These are phyloP conservation scores for Phaeotremella fagi DNA, from an alignment of 768 basidiomycete genomes.

Conservation along the genomic window DNA sequence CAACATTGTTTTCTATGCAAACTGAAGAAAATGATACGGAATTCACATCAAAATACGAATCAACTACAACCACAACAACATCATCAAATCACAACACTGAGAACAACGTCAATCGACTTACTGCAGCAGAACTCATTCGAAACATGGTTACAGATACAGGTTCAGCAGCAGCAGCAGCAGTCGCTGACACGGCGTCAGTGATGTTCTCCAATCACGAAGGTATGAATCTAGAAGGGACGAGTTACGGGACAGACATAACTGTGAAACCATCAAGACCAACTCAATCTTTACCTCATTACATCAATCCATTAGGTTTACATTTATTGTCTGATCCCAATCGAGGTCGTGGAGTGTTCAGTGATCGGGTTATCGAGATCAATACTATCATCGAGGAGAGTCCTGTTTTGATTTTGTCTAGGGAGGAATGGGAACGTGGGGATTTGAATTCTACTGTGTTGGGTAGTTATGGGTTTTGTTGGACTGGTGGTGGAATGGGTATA, in stretches of 20 bases:
- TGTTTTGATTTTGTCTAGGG: constrained; percentile 66
- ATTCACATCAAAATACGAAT: background rate
- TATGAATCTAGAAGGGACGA: too few species aligned
- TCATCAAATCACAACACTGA: background rate
- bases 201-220: too few species aligned
- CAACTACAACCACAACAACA: background rate
- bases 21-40: constrained; percentile 2
- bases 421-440: constrained; percentile 55
- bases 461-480: constrained; percentile 46
- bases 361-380: constrained; percentile 54
- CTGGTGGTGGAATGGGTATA: constrained; percentile 40
- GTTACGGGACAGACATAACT: background rate
- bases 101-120: too few species aligned
- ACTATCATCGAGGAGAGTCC: constrained; percentile 80
- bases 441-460: constrained; percentile 42
- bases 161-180: too few species aligned
- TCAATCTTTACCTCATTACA: too few species aligned
- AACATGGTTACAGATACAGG: too few species aligned
- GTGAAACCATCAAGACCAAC: too few species aligned
- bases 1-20: background rate
- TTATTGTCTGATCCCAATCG: constrained; percentile 33
- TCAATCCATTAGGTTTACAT: constrained; percentile 44
- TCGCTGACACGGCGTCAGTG: too few species aligned
- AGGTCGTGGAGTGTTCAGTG: constrained; percentile 53
- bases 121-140: too few species aligned